These are phyloP conservation scores for Smittium culicis DNA, from an alignment of 371 early-diverging fungal genomes.

Conservation along the genomic window DNA sequence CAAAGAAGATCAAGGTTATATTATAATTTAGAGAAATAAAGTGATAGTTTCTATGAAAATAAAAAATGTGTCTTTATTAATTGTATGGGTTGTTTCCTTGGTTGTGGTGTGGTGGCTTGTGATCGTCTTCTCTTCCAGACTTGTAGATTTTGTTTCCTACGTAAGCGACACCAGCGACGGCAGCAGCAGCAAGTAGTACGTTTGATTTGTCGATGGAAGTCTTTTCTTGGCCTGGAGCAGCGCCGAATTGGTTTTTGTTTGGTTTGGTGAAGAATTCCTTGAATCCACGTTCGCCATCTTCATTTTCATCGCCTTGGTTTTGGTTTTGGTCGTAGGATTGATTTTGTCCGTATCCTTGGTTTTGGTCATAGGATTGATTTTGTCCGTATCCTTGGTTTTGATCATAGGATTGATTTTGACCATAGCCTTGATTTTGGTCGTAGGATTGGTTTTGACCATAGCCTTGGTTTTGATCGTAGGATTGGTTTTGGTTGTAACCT, in stretches of 20 bases:
- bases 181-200: conserved; percentile 2
- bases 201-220: neutral
- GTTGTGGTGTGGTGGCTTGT: neutral
- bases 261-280: conserved; percentile 1
- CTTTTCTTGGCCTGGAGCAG: neutral
- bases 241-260: neutral
- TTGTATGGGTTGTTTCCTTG: conserved; percentile 6
- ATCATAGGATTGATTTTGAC: conserved; percentile 3
- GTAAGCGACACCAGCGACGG: conserved; percentile 5
- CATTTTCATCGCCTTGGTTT: neutral
- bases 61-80: neutral
- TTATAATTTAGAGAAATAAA: no score
- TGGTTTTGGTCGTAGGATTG: neutral
- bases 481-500: conserved; percentile 8
- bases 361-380: neutral
- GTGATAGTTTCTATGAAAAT: conserved; percentile 1
- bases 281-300: conserved; percentile 3
- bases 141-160: conserved; percentile 6
- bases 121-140: neutral
- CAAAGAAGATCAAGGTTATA: no score
- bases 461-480: conserved; percentile 5
- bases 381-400: conserved; percentile 7
- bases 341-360: neutral
- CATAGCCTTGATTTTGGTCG: conserved; percentile 5
- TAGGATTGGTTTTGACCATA: conserved; percentile 1